Base-by-base conservation (phyloP, 2,329 filamentous ascomycete species). In the Pseudogymnoascus sp. region DNA sequence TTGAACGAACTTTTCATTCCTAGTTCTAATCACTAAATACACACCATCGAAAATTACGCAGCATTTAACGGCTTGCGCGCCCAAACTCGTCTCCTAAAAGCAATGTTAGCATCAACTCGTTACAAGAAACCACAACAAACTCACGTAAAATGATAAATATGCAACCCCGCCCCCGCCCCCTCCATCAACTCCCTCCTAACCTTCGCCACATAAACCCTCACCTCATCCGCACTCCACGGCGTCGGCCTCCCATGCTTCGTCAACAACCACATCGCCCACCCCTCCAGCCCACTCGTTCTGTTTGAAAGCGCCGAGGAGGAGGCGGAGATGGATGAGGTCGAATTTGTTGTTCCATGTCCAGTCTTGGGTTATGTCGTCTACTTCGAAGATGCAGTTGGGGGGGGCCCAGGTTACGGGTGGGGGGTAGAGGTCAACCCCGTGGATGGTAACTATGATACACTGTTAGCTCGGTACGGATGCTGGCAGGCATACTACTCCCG, bases 281-380 rank as follows among this genome's bases (percentile, higher is more conserved):
- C 70, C 40, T 72, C 70, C 10, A 72, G 44, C 7, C 67, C 70
- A 35, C 61, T 67, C 66, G 8, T 62, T 44, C 1, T 38, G 62
- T 3, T 61, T 67, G 50, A 70, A 69, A 8, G 69, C 66, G 28
- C 63, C 63, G 28, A 59, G 25, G 12, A 64, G 40, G n/a, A 42
- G 12, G 10, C 63, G 60, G 35, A 40, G 66, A 65, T 59, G 69
- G 64, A 82, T 77, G 64, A 77, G 78, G 67, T 82, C 79, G 67
- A 81, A 82, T 65, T 79, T 72, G 1, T 74, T 69, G 65, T 77
- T 78, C 1, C 33, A 62, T n/a, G 78, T 71, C 81, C 80, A 83
- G 5, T 76, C 72, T 62, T 77, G 65, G 21, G 67, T 63, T 14
- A 66, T 63, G 31, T 68, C 68, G 60, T 70, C 69, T 3, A 69